A percentile compares a stretch with the other conserved stretches of the same genome.
Conservation (phyloP, 805 yeast genomes). For the Komagataella ulmi region DNA sequence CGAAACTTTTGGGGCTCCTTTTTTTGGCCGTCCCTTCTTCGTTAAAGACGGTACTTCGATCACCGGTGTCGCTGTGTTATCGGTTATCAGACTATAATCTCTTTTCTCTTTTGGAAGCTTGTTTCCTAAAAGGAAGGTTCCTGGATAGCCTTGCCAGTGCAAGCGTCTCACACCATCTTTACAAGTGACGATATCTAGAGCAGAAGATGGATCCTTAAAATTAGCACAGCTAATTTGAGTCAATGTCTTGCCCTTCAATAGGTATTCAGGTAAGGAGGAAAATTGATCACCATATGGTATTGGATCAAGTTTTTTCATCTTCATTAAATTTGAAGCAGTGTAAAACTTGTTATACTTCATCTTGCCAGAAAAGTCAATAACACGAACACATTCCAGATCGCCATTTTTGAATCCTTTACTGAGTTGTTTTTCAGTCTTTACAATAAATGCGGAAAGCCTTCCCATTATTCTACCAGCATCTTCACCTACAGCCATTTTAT, state of each 20-base stretch:
- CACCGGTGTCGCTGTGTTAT: neutral
- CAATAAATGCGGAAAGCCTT: slow-evolving; percentile 5
- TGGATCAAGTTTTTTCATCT: neutral
- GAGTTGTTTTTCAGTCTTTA: slow-evolving; percentile 9
- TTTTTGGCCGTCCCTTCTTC: neutral
- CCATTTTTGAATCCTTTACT: slow-evolving; percentile 2
- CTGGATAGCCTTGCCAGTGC: neutral
- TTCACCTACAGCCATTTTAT: neutral
- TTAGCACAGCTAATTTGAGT: neutral
- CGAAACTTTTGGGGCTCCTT: neutral
- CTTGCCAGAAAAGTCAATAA: slow-evolving; percentile 64
- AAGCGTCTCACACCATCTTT: neutral
- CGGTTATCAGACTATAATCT: neutral
- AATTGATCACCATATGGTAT: neutral
- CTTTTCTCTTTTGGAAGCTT: neutral
- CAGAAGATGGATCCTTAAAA: neutral
- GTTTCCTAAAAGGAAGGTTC: neutral
- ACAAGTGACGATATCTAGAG: neutral
- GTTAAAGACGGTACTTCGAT: neutral
- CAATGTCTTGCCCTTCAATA: neutral
- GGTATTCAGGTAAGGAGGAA: neutral
- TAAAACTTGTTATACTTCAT: slow-evolving; percentile 58
- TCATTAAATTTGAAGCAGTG: slow-evolving; percentile 24
- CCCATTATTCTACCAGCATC: slow-evolving; percentile 2
- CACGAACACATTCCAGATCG: slow-evolving; percentile 34